Evolutionary conservation across 805 yeast species (phyloP).

Genomic region (Myxozyma mucilagina): DNA sequence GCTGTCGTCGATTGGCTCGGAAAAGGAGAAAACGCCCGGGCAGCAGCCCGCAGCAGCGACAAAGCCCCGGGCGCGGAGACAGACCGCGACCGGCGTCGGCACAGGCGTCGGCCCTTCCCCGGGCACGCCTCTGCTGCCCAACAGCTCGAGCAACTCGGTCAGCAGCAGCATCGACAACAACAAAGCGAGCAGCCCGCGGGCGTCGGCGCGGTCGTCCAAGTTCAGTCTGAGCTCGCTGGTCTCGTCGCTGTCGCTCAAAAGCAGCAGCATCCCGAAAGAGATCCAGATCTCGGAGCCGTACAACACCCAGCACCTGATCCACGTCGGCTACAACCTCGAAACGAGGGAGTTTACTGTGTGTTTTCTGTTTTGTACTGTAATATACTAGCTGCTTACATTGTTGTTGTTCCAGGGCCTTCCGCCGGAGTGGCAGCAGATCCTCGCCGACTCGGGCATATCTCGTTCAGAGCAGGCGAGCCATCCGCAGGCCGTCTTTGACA

Average conservation of each 20-base stretch:
- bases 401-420: constrained; percentile 60
- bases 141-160: not conserved
- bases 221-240: constrained; percentile 17
- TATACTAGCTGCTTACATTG: not conserved
- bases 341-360: constrained; percentile 62
- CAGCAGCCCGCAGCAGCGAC: too few relatives aligned
- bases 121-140: not conserved
- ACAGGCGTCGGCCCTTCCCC: too few relatives aligned
- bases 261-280: not conserved
- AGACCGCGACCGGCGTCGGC: too few relatives aligned
- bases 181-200: not conserved
- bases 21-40: too few relatives aligned
- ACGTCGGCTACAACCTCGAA: constrained; percentile 74
- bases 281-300: constrained; percentile 81
- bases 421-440: constrained; percentile 74
- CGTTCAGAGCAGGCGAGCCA: constrained; percentile 75
- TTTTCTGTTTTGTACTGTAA: not conserved
- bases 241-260: constrained; percentile 11
- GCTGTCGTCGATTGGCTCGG: too few relatives aligned
- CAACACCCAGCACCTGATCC: constrained; percentile 85
- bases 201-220: constrained; percentile 15
- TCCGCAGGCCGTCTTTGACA: constrained; percentile 82
- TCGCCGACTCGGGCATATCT: constrained; percentile 76
- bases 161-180: not conserved
- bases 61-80: too few relatives aligned